Conservation (phyloP, 2,329 filamentous ascomycete genomes). For the Calonectria multiphialidica region DNA sequence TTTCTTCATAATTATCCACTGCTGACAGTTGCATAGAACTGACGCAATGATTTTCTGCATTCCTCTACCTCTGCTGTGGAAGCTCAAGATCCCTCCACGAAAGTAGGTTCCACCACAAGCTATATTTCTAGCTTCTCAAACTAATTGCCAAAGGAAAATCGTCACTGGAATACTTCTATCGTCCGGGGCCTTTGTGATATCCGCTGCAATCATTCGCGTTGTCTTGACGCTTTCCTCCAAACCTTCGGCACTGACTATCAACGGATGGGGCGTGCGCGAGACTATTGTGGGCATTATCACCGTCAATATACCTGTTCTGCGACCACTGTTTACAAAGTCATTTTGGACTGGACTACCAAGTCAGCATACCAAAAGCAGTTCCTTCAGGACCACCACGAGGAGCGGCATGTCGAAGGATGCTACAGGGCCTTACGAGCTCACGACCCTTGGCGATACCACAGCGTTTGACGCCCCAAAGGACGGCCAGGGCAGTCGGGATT, state of each 20-base stretch:
- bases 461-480: neutral
- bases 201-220: slow-evolving; percentile 37
- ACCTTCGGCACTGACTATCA: slow-evolving; percentile 39
- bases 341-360: slow-evolving; percentile 23
- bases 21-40: slow-evolving; percentile 19
- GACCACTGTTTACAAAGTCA: slow-evolving; percentile 22
- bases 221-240: slow-evolving; percentile 37
- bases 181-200: slow-evolving; percentile 42
- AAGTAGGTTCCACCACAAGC: slow-evolving; percentile 14
- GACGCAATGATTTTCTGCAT: slow-evolving; percentile 34
- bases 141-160: slow-evolving; percentile 35
- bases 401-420: slow-evolving; percentile 20
- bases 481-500: slow-evolving; percentile 16
- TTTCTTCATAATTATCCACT: rapidly evolving
- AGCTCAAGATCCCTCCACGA: slow-evolving; percentile 32
- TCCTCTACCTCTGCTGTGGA: slow-evolving; percentile 37
- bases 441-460: neutral
- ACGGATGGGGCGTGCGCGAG: slow-evolving; percentile 43
- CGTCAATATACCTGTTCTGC: slow-evolving; percentile 44
- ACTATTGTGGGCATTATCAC: slow-evolving; percentile 54
- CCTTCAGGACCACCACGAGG: neutral
- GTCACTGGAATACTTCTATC: slow-evolving; percentile 41
- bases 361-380: neutral
- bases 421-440: slow-evolving; percentile 27
- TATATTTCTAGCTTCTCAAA: no score